Base-by-base conservation (phyloP, 352 stramenopile species). In the Phytophthora pistaciae region DNA sequence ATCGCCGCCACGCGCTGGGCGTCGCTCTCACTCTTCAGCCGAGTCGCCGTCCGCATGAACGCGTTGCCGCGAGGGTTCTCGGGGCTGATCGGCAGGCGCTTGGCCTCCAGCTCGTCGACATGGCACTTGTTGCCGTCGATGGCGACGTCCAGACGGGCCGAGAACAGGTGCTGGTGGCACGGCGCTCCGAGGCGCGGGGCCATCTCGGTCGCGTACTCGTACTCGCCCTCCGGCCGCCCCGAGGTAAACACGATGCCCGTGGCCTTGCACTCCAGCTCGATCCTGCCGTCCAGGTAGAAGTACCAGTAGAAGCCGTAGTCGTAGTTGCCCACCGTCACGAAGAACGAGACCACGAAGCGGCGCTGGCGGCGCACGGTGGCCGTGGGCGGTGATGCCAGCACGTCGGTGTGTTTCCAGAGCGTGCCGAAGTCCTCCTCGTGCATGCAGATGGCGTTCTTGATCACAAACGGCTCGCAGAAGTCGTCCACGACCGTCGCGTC, bases 211-310 rank as follows among this genome's bases (percentile, higher is more conserved):
- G 63, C 77, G 49, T 74, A 83, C 20, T 81, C 78, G 54, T 85
- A 83, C 68, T 93, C 84, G 6, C 79, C 84, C 18, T 83, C 74
- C 0, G 84, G 88, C 0, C 78, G 74, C n/a, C 88, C 79, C 20
- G 91, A 95, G 0, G 89, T 96, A 50, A 88, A 96, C 14, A 96
- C 78, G 44, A 95, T 85, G 36, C 89, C 89, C 4, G 85, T 94
- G 20, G 93, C 76, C 68, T 92, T 90, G 71, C n/a, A n/a, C n/a
- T 96, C 36, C n/a, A n/a, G n/a, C n/a, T n/a, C n/a, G n/a, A n/a
- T n/a, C n/a, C n/a, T n/a, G n/a, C n/a, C n/a, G n/a, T n/a, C n/a
- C n/a, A n/a, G n/a, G n/a, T n/a, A n/a, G n/a, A n/a, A n/a, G n/a
- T n/a, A n/a, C n/a, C n/a, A n/a, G n/a, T n/a, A n/a, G n/a, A n/a